These are phyloP conservation scores for Ceratocystis alfenasii DNA, from an alignment of 2,329 filamentous ascomycete species.

Conservation along the genomic window DNA sequence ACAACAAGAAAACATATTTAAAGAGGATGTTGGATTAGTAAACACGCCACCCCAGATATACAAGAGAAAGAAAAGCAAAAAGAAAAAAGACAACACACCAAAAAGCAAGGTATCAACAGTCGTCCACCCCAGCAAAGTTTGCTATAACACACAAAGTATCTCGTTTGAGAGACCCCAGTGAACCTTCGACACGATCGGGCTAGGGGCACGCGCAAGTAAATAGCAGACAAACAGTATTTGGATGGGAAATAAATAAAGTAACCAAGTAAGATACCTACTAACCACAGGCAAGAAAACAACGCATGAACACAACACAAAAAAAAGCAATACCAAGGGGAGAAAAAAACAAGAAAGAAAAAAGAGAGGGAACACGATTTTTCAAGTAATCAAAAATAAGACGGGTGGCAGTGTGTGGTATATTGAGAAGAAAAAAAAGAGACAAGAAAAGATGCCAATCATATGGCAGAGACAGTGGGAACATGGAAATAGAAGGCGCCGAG, in stretches of 20 bases:
- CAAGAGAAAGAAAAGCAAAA: no score
- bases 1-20: neutral
- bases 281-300: neutral
- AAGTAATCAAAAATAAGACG: neutral
- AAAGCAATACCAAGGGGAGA: neutral
- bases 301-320: neutral
- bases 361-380: conserved; percentile 10
- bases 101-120: no score
- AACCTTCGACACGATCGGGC: neutral
- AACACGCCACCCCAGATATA: no score
- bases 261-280: conserved; percentile 7
- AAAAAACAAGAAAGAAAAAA: neutral
- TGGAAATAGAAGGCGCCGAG: neutral
- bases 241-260: neutral
- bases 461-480: neutral
- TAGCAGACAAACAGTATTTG: neutral
- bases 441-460: conserved; percentile 8
- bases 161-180: neutral
- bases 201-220: neutral
- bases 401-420: conserved; percentile 16
- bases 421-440: conserved; percentile 14
- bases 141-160: neutral
- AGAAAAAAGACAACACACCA: no score
- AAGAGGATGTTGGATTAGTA: neutral
- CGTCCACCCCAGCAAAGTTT: no score